Conservation (phyloP, 768 basidiomycete genomes). For the Psilocybe subaeruginosa region DNA sequence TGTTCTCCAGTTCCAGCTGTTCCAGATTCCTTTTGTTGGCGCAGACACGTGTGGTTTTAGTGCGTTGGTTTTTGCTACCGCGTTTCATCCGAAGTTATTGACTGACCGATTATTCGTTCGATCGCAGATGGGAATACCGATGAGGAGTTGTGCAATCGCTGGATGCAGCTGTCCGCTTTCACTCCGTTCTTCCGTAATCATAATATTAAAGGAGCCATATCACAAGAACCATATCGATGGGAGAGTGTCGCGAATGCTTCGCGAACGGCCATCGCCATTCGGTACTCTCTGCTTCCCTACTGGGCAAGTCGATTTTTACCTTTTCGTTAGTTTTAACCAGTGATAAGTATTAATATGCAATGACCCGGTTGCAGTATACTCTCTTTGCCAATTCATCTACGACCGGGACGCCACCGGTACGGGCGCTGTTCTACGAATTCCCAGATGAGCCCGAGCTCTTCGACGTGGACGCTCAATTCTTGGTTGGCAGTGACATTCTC, state of each 20-base stretch:
- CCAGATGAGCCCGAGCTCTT: slow-evolving; percentile 69
- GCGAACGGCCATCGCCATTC: slow-evolving; percentile 67
- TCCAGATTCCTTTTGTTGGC: slow-evolving; percentile 84
- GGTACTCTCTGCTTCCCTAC: slow-evolving; percentile 77
- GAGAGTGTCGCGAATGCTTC: slow-evolving; percentile 78
- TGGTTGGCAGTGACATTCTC: slow-evolving; percentile 71
- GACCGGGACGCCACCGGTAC: slow-evolving; percentile 69
- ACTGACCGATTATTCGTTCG: slow-evolving; percentile 7
- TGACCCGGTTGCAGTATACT: slow-evolving; percentile 53
- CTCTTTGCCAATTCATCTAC: slow-evolving; percentile 71
- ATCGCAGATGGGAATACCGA: slow-evolving; percentile 60
- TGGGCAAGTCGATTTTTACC: slow-evolving; percentile 55
- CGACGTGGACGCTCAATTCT: slow-evolving; percentile 66
- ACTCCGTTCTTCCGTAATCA: slow-evolving; percentile 85
- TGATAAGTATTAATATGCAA: not conserved
- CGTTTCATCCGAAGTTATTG: slow-evolving; percentile 21
- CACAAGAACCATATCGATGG: slow-evolving; percentile 86
- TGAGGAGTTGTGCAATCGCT: slow-evolving; percentile 82
- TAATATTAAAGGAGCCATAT: slow-evolving; percentile 62
- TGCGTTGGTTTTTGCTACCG: slow-evolving; percentile 27
- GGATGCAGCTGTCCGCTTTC: slow-evolving; percentile 88
- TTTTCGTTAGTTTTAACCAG: not conserved
- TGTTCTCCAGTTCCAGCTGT: slow-evolving; percentile 81
- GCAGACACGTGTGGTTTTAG: slow-evolving; percentile 77
- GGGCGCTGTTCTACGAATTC: slow-evolving; percentile 81